Base-by-base conservation (phyloP, 331 rosid species). In the Telfairia occidentalis region DNA sequence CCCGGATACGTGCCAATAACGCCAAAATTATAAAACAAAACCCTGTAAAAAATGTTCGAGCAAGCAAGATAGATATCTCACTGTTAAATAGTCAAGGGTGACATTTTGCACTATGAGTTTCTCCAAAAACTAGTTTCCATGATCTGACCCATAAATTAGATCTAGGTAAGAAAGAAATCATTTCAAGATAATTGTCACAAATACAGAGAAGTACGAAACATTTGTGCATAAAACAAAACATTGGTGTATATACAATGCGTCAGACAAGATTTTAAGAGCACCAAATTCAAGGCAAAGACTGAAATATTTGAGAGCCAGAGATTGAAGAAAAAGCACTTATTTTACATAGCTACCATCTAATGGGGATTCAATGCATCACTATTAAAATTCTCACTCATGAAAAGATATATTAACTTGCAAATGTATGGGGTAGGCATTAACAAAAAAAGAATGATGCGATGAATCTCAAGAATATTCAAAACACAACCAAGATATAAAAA, bases 1-100 rank as follows among this genome's bases (percentile, higher is more conserved):
- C 96, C 29, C 92, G 87, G 46, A 93, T 89, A 26, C 95, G 90
- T 0, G 96, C 96, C 13, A 93, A 91, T 82, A 89, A 37, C n/a
- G 96, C 94, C 88, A 93, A 84, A 53, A 89, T 58, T 55, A 85
- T 82, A 76, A 88, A 54, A 79, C 92, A 88, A 77, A 90, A 88
- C 72, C 90, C 90, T 89, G 82, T 84, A 76, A 93, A 93, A 78
- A 90, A 91, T 0, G 92, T 80, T 76, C 28, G 90, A 59, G 97
- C 98, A 69, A 91, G 90, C 86, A 93, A 79, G 55, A 78, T 81
- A 64, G 97, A 91, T 82, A 88, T 70, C 90, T 87, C 92, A 11
- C 98, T 86, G 63, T 73, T 34, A 77, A 72, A 75, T 77, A 26
- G 94, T 93, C 81, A 91, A 89, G 97, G 90, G 72, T 63, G 40